Evolutionary conservation across 2,329 filamentous ascomycete genomes (phyloP), one percentile per base, ranked within the genome.

Genomic region (Clarireedia hainanense): DNA sequence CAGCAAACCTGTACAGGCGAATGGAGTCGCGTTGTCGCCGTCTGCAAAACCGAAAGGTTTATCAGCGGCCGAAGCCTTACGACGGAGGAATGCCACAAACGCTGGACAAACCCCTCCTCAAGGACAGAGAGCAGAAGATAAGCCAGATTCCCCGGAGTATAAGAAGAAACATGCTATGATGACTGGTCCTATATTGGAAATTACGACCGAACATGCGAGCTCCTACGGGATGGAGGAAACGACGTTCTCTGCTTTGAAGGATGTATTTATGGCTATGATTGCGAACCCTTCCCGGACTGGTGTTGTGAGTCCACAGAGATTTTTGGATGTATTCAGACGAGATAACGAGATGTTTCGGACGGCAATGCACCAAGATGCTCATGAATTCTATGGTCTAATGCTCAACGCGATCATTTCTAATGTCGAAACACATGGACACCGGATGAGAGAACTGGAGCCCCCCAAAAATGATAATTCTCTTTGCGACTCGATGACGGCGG

Each of bases 341-440:
- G 90, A 97, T 65, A 95, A 99, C 69, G 94, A 99, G 71, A 91
- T 96, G 86, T 99, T 99, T 67, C 85, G 91, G 57, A 92, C 91
- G 40, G 89, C 91, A 4, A 96, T 96, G 89, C 94, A 99, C 71
- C 94, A 99, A 70, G 94, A 99, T 69, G 94, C 94, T 1, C 94
- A 99, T 71, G 94, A 99, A 69, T 99, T 99, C 64, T 83, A 97
- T 64, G 95, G 95, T 58, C 76, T 97, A 34, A 79, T 99, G 2
- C 77, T 99, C n/a, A 99, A 99, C 70, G 88, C 96, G 68, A 89
- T 99, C 36, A 92, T 99, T 52, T 83, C 91, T 48, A 95, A 92
- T 66, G 91, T 99, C 26, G 94, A 99, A 72, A 80, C 84, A n/a
- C 89, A 91, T 65, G 87, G 91, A 26, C 85, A 82, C 65, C 79